Evolutionary conservation across 768 basidiomycete species (phyloP).

Genomic region (Podaxis sp.): DNA sequence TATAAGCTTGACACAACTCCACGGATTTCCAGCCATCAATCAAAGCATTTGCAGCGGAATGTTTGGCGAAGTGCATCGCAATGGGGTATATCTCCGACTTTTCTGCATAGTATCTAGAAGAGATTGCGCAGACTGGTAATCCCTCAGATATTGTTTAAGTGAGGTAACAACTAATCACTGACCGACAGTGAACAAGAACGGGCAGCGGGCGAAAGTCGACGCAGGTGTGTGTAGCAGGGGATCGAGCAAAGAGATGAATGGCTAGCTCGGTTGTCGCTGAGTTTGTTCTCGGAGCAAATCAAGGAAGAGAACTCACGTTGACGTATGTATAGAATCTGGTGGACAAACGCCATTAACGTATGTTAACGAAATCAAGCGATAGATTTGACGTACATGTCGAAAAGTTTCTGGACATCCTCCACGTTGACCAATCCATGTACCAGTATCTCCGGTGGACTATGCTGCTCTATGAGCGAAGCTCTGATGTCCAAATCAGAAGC

Average conservation of each 20-base stretch:
- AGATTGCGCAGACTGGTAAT: conserved; percentile 74
- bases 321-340: conserved; percentile 67
- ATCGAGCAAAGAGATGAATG: conserved; percentile 76
- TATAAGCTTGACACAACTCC: conserved; percentile 89
- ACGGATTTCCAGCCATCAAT: conserved; percentile 84
- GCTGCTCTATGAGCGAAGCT: conserved; percentile 70
- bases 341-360: neutral
- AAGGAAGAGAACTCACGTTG: conserved; percentile 47
- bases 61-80: conserved; percentile 87
- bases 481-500: conserved; percentile 70
- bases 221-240: conserved; percentile 78
- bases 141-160: neutral
- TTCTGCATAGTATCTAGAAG: conserved; percentile 75
- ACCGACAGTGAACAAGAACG: conserved; percentile 90
- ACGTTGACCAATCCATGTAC: conserved; percentile 77
- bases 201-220: conserved; percentile 77
- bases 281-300: neutral
- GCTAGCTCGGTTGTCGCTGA: conserved; percentile 30
- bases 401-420: conserved; percentile 79
- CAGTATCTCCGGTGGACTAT: conserved; percentile 79
- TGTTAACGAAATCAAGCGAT: neutral
- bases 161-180: conserved; percentile 26
- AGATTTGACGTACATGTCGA: conserved; percentile 62
- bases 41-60: conserved; percentile 75
- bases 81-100: conserved; percentile 85